These are phyloP conservation scores for Lecanicillium sp. DNA, from an alignment of 2,329 filamentous ascomycete species.

Conservation along the genomic window DNA sequence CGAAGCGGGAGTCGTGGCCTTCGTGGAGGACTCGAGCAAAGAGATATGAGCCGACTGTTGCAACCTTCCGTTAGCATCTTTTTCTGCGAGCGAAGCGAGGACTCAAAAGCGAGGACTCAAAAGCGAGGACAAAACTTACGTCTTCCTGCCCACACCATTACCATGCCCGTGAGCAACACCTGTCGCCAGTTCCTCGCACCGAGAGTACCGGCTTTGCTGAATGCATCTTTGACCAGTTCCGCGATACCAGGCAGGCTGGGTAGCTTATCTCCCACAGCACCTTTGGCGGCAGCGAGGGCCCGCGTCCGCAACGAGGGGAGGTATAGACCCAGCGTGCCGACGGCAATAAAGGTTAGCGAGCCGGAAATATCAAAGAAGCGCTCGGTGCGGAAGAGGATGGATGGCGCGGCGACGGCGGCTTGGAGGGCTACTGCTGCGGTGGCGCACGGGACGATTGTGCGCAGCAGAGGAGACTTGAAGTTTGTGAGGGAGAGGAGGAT, in stretches of 20 bases:
- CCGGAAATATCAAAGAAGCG: constrained; percentile 62
- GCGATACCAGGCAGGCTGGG: constrained; percentile 37
- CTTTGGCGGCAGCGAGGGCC: constrained; percentile 32
- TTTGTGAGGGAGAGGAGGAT: constrained; percentile 49
- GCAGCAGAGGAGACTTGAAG: constrained; percentile 53
- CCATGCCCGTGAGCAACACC: constrained; percentile 29
- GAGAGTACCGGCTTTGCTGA: constrained; percentile 16
- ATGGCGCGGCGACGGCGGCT: constrained; percentile 52
- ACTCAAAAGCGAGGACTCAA: neutral
- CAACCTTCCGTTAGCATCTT: too few species aligned
- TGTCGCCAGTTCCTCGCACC: constrained; percentile 47
- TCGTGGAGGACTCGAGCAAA: constrained; percentile 51
- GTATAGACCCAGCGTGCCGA: constrained; percentile 52
- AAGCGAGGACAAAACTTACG: constrained; percentile 31
- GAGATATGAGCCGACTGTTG: constrained; percentile 53
- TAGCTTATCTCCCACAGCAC: constrained; percentile 17
- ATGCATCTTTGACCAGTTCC: constrained; percentile 19
- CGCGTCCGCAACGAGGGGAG: constrained; percentile 50
- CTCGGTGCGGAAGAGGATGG: constrained; percentile 51
- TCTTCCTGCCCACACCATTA: constrained; percentile 50
- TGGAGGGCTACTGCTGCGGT: constrained; percentile 57
- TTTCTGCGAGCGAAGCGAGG: neutral
- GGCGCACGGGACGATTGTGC: constrained; percentile 53
- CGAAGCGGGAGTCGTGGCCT: constrained; percentile 47
- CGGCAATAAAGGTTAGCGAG: constrained; percentile 56